A percentile compares a stretch with the other conserved stretches of the same genome.
phyloP scores from a whole-genome alignment of 768 basidiomycete species.

The Amanita pseudoporphyria region DNA sequence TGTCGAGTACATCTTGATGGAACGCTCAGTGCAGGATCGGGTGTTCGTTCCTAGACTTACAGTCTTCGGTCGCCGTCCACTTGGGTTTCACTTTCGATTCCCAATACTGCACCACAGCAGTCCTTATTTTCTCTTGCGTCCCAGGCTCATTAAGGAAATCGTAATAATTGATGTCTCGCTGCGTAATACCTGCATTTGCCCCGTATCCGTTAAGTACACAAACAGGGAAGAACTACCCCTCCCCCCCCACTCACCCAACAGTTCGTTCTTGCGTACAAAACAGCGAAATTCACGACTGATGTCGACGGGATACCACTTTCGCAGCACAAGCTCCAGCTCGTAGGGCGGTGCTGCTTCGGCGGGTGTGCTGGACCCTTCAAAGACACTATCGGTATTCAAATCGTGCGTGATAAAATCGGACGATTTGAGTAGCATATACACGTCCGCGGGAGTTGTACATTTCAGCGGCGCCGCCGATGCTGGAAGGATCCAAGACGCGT shows the following conservation, averaged over 20 bases:
- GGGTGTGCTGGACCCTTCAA: constrained; percentile 38
- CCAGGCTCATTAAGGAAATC: constrained; percentile 65
- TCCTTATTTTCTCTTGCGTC: constrained; percentile 43
- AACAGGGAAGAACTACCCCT: background rate
- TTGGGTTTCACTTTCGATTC: constrained; percentile 47
- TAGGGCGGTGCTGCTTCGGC: constrained; percentile 24
- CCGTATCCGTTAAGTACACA: background rate
- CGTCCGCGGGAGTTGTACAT: constrained; percentile 82
- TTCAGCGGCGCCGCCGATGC: constrained; percentile 74
- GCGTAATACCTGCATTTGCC: constrained; percentile 55
- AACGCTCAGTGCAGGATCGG: constrained; percentile 4
- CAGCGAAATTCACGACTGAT: constrained; percentile 81
- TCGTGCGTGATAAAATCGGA: constrained; percentile 87
- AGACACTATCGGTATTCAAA: constrained; percentile 47
- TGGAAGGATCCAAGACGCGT: constrained; percentile 87
- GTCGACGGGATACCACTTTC: constrained; percentile 87
- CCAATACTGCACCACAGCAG: constrained; percentile 56
- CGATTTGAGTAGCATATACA: constrained; percentile 87
- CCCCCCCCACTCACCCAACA: constrained; percentile 58
- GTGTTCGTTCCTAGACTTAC: constrained; percentile 31
- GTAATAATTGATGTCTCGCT: constrained; percentile 85
- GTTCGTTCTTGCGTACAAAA: constrained; percentile 65
- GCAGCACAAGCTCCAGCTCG: constrained; percentile 74
- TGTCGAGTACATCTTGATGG: constrained; percentile 68
- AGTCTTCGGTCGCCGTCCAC: constrained; percentile 53